These are phyloP conservation scores for Mucor irregularis DNA, from an alignment of 371 early-diverging fungal species.

Conservation along the genomic window DNA sequence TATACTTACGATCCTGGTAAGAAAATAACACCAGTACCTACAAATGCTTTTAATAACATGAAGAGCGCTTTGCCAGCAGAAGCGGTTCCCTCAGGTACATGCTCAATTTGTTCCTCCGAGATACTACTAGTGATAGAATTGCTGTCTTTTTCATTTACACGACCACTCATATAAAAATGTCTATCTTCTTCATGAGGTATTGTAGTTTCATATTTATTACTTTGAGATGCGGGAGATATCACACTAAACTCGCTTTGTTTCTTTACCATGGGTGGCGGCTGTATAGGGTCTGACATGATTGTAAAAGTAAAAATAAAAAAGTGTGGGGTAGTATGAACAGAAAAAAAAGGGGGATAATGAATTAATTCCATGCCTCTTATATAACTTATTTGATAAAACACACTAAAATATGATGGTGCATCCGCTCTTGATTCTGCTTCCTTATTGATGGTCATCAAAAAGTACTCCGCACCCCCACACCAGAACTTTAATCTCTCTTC, in stretches of 20 bases:
- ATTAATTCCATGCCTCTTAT: no score
- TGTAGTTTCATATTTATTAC: neutral
- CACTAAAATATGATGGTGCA: no score
- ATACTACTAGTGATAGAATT: neutral
- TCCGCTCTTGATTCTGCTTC: no score
- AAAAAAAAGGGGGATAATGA: no score
- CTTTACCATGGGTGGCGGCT: constrained; percentile 1
- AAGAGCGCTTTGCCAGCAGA: constrained; percentile 66
- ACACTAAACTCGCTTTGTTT: constrained; percentile 6
- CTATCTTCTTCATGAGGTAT: constrained; percentile 9
- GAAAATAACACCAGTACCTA: constrained; percentile 69
- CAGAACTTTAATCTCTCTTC: no score
- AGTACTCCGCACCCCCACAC: neutral
- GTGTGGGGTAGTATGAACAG: neutral
- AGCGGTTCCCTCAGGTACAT: constrained; percentile 45
- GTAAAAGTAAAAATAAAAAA: neutral
- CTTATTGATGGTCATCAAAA: no score
- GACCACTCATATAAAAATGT: neutral
- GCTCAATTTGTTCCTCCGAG: constrained; percentile 21
- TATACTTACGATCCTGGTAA: constrained; percentile 62
- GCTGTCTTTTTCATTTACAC: constrained; percentile 4
- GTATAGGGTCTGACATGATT: constrained; percentile 5
- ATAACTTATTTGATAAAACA: no score
- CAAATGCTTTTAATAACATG: constrained; percentile 73
- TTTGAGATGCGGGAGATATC: constrained; percentile 1